Conservation (phyloP, 805 yeast genomes). For the Starmerella khaoyaiensis region DNA sequence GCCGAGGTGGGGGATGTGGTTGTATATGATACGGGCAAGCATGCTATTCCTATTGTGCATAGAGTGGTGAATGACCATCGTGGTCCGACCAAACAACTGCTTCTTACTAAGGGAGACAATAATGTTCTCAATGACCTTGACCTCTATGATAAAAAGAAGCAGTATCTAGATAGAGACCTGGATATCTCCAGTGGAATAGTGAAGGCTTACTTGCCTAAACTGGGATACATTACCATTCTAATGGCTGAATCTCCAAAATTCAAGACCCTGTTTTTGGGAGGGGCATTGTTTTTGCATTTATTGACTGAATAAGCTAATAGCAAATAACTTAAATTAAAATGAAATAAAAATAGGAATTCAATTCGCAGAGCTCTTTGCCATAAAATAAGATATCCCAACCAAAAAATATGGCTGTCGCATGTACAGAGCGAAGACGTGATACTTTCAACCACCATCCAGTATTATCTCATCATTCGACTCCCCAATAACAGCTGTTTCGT, state of each 20-base stretch:
- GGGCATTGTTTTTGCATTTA: conserved; percentile 58
- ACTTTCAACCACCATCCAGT: background rate
- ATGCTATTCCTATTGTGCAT: conserved; percentile 91
- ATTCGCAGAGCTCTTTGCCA: too few species aligned
- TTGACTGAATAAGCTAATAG: conserved; percentile 46
- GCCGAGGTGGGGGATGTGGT: conserved; percentile 84
- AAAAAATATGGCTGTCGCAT: background rate
- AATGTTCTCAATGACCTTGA: conserved; percentile 85
- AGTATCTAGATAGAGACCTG: conserved; percentile 57
- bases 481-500: background rate
- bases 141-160: conserved; percentile 62
- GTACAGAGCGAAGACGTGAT: background rate
- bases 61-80: conserved; percentile 80
- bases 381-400: background rate
- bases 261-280: conserved; percentile 62
- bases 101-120: conserved; percentile 93
- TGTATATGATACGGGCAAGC: conserved; percentile 70
- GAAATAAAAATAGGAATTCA: too few species aligned
- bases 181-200: conserved; percentile 78
- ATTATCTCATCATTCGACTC: background rate
- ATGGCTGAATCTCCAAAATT: conserved; percentile 79
- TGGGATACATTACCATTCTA: conserved; percentile 85
- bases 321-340: too few species aligned
- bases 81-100: conserved; percentile 40
- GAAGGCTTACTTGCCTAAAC: conserved; percentile 76